Base-by-base conservation (phyloP, 306 rosid species). In the Coriaria nepalensis region DNA sequence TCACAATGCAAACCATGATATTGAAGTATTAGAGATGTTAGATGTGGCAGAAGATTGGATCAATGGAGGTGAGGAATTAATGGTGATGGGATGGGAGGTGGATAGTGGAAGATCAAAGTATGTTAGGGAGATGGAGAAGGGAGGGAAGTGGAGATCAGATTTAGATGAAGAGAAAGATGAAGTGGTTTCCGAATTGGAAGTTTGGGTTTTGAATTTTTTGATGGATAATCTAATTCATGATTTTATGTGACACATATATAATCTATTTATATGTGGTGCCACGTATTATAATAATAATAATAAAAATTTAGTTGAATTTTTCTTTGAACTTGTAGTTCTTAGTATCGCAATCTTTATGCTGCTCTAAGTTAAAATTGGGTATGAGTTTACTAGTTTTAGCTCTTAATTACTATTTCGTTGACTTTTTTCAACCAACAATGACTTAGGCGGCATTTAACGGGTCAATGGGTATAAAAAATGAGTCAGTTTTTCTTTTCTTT, bases 71-170 rank as follows among this genome's bases (percentile, higher is more conserved):
- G 48, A 47, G 6, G 51, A 47, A 45, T 82, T 62, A 20, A 2
- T 38, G 51, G 57, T 53, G 33, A 43, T 61, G 80, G 78, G 82
- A 9, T 78, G 92, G 94, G 94, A 79, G 60, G 72, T 68, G 50
- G 50, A 68, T 48, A 15, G 67, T 0, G 63, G 65, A 6, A 63
- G 82, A 55, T 8, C 33, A 6, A 47, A 56, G 2, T 77, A 64
- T 57, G 35, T 71, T 42, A 67, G 9, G 15, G 94, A 84, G 33
- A 79, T 79, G 85, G 94, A 81, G 2, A 69, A 40, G 47, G 48
- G 57, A 33, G 71, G 59, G 8, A 70, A 35, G 45, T 77, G 93
- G 92, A 73, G 40, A 14, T 20, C 29, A 20, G 62, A 43, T 6
- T 49, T 38, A 37, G 67, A 49, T 15, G 54, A 65, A 68, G 79